A percentile compares a stretch with the other conserved stretches of the same genome.
These are phyloP conservation scores for Drechslerella stenobrocha DNA, from an alignment of 2,329 filamentous ascomycete genomes.

Conservation along the genomic window DNA sequence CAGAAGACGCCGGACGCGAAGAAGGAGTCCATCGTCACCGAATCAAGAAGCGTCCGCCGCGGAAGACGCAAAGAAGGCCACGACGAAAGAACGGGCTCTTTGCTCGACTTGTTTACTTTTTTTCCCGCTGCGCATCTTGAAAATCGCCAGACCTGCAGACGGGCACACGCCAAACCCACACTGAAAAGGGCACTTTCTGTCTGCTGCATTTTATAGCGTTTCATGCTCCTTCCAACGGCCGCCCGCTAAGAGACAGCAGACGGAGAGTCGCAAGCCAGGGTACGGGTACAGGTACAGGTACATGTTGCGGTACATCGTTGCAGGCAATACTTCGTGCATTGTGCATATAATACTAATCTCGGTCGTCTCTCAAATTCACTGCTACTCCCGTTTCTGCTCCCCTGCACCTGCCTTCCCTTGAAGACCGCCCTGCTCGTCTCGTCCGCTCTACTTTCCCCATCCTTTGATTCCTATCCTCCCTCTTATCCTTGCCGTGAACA, in stretches of 20 bases:
- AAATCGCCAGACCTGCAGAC: slow-evolving; percentile 34
- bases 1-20: slow-evolving; percentile 27
- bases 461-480: slow-evolving; percentile 14
- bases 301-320: slow-evolving; percentile 11
- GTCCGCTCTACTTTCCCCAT: slow-evolving; percentile 18
- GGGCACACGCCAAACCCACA: slow-evolving; percentile 24
- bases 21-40: not conserved
- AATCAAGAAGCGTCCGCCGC: slow-evolving; percentile 2
- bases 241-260: slow-evolving; percentile 41
- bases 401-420: slow-evolving; percentile 37
- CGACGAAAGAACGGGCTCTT: slow-evolving; percentile 12
- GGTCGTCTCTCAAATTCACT: slow-evolving; percentile 37
- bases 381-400: slow-evolving; percentile 21
- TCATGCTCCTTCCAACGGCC: slow-evolving; percentile 48
- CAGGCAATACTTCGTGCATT: slow-evolving; percentile 3
- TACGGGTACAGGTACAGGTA: slow-evolving; percentile 36
- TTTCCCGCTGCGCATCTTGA: slow-evolving; percentile 26
- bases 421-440: slow-evolving; percentile 12
- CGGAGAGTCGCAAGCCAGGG: slow-evolving; percentile 44
- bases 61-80: slow-evolving; percentile 22
- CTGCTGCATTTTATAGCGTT: slow-evolving; percentile 39
- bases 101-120: slow-evolving; percentile 49
- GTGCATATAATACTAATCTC: slow-evolving; percentile 20
- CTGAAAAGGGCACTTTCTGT: slow-evolving; percentile 44
- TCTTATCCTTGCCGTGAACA: slow-evolving; percentile 4